Percentiles rank a stretch among this genome's conserved stretches.
These are phyloP conservation scores for Kockiozyma suomiensis DNA, from an alignment of 805 yeast species.

Conservation along the genomic window DNA sequence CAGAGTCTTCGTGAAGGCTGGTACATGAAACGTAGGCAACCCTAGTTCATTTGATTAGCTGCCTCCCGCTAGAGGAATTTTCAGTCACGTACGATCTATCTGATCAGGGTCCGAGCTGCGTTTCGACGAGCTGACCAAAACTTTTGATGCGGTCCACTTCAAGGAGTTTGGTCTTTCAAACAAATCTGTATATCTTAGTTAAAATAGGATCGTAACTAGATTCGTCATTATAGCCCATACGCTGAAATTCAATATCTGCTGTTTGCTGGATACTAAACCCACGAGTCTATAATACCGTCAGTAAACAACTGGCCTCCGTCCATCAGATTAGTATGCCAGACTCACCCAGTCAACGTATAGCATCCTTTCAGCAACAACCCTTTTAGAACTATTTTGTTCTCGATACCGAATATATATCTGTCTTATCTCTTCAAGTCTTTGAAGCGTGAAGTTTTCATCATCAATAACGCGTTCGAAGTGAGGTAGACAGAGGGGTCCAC, in stretches of 20 bases:
- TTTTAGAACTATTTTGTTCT: not conserved
- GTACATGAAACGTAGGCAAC: slow-evolving; percentile 23
- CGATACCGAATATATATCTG: slow-evolving; percentile 6
- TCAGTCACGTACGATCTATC: not conserved
- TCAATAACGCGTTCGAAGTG: not conserved
- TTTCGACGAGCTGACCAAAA: not conserved
- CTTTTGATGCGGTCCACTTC: slow-evolving; percentile 27
- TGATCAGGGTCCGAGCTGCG: not conserved
- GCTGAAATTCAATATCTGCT: slow-evolving; percentile 29
- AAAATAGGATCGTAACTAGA: no score
- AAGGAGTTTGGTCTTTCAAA: slow-evolving; percentile 18
- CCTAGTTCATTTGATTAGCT: not conserved
- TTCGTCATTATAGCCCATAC: no score
- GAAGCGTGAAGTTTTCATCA: slow-evolving; percentile 27
- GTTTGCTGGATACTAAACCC: slow-evolving; percentile 30
- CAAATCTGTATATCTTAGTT: slow-evolving; percentile 5
- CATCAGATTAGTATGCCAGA: not conserved
- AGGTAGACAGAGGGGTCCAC: slow-evolving; percentile 12
- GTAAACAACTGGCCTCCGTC: not conserved
- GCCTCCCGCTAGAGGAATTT: not conserved
- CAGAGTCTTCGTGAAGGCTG: slow-evolving; percentile 15
- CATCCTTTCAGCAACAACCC: slow-evolving; percentile 18
- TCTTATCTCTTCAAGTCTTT: not conserved
- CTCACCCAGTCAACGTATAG: slow-evolving; percentile 30
- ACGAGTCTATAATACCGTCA: slow-evolving; percentile 2